Conservation (phyloP, 2,329 filamentous ascomycete species). For the Gyromitra esculenta region DNA sequence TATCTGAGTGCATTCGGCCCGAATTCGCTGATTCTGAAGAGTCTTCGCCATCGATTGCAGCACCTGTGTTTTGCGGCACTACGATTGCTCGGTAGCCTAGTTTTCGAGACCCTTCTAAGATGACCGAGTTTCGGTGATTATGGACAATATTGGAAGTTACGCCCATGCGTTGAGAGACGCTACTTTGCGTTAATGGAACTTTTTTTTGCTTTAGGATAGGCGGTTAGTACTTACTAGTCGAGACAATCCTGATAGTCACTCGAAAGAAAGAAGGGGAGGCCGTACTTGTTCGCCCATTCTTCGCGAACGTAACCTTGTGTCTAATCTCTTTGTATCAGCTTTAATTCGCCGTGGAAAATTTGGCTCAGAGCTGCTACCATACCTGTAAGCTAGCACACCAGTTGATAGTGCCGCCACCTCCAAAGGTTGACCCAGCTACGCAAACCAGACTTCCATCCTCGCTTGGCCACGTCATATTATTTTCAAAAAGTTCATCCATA, state of each 20-base stretch:
- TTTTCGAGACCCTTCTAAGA: constrained; percentile 79
- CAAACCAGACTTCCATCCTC: constrained; percentile 70
- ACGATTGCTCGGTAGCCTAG: constrained; percentile 75
- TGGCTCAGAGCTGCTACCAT: not conserved
- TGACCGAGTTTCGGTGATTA: constrained; percentile 74
- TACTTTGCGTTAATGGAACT: constrained; percentile 12
- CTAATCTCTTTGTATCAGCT: constrained; percentile 66
- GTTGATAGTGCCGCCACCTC: constrained; percentile 87
- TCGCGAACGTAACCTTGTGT: constrained; percentile 79
- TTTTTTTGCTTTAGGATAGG: not conserved
- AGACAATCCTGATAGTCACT: constrained; percentile 79
- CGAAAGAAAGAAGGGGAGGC: constrained; percentile 78
- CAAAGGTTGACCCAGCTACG: constrained; percentile 77
- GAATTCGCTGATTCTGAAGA: constrained; percentile 1
- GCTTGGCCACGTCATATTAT: constrained; percentile 68
- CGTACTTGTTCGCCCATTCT: constrained; percentile 77
- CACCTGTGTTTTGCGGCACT: constrained; percentile 82
- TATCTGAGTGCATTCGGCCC: constrained; percentile 73
- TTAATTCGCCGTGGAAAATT: not conserved
- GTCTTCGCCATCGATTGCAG: constrained; percentile 61
- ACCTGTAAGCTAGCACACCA: constrained; percentile 73
- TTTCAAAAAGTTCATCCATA: constrained; percentile 74
- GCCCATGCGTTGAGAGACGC: constrained; percentile 81
- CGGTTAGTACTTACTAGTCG: constrained; percentile 64
- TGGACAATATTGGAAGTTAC: constrained; percentile 73